Conservation (phyloP, 305 asterid species). For the Withania somnifera region DNA sequence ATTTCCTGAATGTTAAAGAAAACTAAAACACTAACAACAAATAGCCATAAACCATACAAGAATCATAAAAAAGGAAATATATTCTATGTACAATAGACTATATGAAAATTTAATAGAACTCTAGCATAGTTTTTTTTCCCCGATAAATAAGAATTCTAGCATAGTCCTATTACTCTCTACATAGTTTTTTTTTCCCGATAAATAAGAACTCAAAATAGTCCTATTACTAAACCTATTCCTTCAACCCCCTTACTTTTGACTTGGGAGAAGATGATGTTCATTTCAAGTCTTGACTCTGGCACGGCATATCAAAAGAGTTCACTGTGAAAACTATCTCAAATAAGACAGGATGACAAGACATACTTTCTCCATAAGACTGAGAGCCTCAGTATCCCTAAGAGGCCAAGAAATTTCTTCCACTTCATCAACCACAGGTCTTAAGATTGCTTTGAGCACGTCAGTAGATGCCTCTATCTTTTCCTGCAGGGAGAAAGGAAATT, state of each 20-base stretch:
- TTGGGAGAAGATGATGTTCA: background rate
- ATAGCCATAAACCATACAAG: background rate
- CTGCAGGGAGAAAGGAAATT: constrained; percentile 29
- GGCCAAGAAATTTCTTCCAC: constrained; percentile 80
- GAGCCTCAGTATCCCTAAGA: constrained; percentile 65
- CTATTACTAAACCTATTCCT: background rate
- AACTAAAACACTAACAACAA: background rate
- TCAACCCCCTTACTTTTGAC: background rate
- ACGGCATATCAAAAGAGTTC: background rate
- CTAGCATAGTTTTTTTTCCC: background rate
- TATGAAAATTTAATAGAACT: background rate
- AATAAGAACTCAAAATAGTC: background rate
- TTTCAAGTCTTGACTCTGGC: background rate
- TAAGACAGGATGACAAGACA: constrained; percentile 1
- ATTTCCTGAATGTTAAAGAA: constrained; percentile 43
- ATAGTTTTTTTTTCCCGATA: background rate
- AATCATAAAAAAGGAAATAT: background rate
- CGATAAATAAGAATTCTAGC: background rate
- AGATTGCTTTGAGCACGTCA: constrained; percentile 74
- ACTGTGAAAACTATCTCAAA: background rate
- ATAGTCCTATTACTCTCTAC: background rate
- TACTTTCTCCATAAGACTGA: constrained; percentile 73
- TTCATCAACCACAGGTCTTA: constrained; percentile 58
- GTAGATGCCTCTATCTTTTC: constrained; percentile 80
- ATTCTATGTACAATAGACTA: background rate